Base-by-base conservation (phyloP, 139 green algal genomes). In the Chlorella vulgaris region DNA sequence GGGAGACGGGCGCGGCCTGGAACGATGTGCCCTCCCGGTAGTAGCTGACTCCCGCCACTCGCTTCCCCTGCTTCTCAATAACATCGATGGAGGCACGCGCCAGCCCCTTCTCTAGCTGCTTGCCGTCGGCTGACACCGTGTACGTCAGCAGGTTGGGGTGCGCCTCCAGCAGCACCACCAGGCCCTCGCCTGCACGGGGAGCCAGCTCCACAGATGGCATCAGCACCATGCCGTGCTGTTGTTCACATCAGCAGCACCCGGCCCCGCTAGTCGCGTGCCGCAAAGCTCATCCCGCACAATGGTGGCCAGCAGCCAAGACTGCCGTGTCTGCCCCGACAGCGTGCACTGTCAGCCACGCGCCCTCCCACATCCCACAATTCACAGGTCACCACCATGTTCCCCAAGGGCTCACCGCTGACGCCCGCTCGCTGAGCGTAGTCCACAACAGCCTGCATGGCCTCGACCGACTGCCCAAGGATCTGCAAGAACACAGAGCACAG, bases 111-210 rank as follows among this genome's bases (percentile, higher is more conserved):
- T 85, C 78, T 28, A 87, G 68, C 35, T 62, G 69, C 33, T 58
- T 81, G 66, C 78, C 69, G 36, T 81, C 38, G 15, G 53, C 40
- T 0, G 67, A 81, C 8, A 66, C 29, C 0, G 40, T 26, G 60
- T 87, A 87, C 33, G 71, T 85, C 69, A 87, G 76, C 68, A 87
- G 65, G 22, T 42, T 42, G 36, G 83, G 83, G 70, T 87, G 75
- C 33, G 33, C 36, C 61, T 73, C 69, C 1, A 87, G 81, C 21
- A 84, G 35, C 7, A 1, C 29, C 29, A 40, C 58, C 43, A 87
- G 70, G 4, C 62, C 42, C 1, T 31, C 26, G 38, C 69, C 76
- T 63, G 47, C 38, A n/a, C 3, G 26, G 33, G 1, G 65, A 29
- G 5, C 10, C 26, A 43, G 24, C 7, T 22, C 19, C 33, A 31